These are phyloP conservation scores for Tilletia walkeri DNA, from an alignment of 1,284 basidiomycete species.

Conservation along the genomic window DNA sequence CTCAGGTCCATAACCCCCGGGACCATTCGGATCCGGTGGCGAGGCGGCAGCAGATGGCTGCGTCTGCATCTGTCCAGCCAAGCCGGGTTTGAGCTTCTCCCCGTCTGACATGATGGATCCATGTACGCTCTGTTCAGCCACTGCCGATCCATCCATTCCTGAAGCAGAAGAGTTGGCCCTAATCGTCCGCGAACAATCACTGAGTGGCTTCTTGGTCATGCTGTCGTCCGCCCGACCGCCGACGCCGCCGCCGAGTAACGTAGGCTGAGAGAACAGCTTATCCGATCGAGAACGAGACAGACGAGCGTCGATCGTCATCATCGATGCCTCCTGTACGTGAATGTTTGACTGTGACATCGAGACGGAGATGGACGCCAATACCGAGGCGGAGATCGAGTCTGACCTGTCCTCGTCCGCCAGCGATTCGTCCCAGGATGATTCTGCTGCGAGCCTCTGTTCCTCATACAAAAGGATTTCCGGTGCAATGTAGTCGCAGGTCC, in stretches of 20 bases:
- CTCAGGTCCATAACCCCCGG: conserved; percentile 50
- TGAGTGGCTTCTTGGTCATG: not conserved
- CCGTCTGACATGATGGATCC: no score
- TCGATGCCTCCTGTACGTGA: no score
- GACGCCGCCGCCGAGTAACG: not conserved
- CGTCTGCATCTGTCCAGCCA: no score
- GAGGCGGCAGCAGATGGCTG: not conserved
- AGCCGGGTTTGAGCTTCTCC: no score
- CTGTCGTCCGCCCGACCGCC: not conserved
- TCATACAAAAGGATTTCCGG: conserved; percentile 51
- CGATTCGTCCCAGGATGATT: conserved; percentile 12
- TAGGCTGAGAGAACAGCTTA: not conserved
- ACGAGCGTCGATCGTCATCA: no score
- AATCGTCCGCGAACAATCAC: not conserved
- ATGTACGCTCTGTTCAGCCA: no score
- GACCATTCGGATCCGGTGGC: not conserved
- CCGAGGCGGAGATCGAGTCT: not conserved
- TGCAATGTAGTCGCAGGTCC: conserved; percentile 54
- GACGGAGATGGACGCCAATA: not conserved
- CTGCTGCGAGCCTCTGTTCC: conserved; percentile 29
- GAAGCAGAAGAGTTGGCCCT: not conserved
- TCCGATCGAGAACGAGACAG: no score
- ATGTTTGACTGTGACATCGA: not conserved
- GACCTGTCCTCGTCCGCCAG: not conserved
- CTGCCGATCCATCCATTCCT: not conserved